These are phyloP conservation scores for Harringtonia aguacate DNA, from an alignment of 2,329 filamentous ascomycete genomes.

Conservation along the genomic window DNA sequence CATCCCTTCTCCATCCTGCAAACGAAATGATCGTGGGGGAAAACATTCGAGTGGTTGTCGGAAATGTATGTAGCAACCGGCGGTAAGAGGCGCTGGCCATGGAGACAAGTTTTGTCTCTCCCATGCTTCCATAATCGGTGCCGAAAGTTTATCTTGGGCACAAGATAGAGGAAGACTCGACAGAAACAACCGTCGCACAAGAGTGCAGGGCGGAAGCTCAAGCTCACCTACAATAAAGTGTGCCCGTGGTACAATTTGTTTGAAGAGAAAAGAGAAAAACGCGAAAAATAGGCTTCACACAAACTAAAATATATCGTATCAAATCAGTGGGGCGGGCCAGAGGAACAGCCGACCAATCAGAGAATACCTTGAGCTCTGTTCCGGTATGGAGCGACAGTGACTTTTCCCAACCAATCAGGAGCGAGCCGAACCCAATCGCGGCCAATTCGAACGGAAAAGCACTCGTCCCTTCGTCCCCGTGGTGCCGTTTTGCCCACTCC, in stretches of 20 bases:
- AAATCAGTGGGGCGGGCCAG: neutral
- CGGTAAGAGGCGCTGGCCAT: constrained; percentile 62
- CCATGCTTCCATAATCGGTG: constrained; percentile 64
- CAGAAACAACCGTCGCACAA: constrained; percentile 28
- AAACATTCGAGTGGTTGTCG: neutral
- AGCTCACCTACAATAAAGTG: constrained; percentile 65
- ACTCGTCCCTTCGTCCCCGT: constrained; percentile 12
- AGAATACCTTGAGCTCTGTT: constrained; percentile 6
- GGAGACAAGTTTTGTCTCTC: constrained; percentile 43
- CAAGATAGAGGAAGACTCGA: constrained; percentile 66
- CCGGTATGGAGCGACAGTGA: constrained; percentile 5
- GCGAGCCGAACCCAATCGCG: constrained; percentile 13
- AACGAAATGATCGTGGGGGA: neutral
- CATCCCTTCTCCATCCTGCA: no score
- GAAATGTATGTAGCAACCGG: constrained; percentile 52
- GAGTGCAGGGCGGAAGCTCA: constrained; percentile 32
- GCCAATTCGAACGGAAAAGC: constrained; percentile 11
- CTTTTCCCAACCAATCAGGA: constrained; percentile 8
- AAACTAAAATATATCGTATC: constrained; percentile 13
- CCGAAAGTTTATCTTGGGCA: constrained; percentile 49
- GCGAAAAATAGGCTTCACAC: constrained; percentile 14
- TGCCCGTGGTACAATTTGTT: constrained; percentile 54
- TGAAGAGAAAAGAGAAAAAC: constrained; percentile 28
- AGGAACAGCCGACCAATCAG: constrained; percentile 9
- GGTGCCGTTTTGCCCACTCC: constrained; percentile 9